These are phyloP conservation scores for Pezicula neosporulosa DNA, from an alignment of 2,329 filamentous ascomycete species.

Conservation along the genomic window DNA sequence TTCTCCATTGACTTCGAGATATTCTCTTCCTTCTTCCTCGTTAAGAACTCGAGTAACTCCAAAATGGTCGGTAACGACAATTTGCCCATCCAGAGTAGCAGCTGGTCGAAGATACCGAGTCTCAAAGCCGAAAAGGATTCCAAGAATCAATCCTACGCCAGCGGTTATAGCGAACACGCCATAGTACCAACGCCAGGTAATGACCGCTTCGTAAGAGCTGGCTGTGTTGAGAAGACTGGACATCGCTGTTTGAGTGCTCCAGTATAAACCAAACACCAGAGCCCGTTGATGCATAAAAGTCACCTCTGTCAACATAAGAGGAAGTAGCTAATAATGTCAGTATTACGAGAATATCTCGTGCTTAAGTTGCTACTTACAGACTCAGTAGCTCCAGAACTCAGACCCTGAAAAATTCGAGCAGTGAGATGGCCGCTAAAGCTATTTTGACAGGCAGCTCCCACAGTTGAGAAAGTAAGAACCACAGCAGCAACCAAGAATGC, in stretches of 20 bases:
- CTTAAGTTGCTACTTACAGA: no score
- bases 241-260: neutral
- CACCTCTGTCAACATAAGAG: neutral
- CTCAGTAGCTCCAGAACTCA: neutral
- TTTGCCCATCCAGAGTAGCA: conserved; percentile 29
- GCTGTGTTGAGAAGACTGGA: neutral
- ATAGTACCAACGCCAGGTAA: conserved; percentile 38
- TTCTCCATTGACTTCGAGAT: neutral
- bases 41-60: neutral
- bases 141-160: conserved; percentile 31
- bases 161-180: conserved; percentile 35
- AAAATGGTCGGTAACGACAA: conserved; percentile 30
- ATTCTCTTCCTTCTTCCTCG: neutral
- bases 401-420: neutral
- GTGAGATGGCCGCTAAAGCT: neutral
- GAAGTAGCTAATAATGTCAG: neutral
- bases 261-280: neutral
- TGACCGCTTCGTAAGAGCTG: neutral
- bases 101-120: conserved; percentile 32
- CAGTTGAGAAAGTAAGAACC: neutral
- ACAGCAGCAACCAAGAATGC: neutral
- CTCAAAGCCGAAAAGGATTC: conserved; percentile 37
- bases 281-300: neutral
- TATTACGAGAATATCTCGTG: no score
- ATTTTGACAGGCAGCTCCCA: neutral